A percentile compares a stretch with the other conserved stretches of the same genome.
These are phyloP conservation scores for Trichoderma atroviride DNA, from an alignment of 2,329 filamentous ascomycete genomes.

Conservation along the genomic window DNA sequence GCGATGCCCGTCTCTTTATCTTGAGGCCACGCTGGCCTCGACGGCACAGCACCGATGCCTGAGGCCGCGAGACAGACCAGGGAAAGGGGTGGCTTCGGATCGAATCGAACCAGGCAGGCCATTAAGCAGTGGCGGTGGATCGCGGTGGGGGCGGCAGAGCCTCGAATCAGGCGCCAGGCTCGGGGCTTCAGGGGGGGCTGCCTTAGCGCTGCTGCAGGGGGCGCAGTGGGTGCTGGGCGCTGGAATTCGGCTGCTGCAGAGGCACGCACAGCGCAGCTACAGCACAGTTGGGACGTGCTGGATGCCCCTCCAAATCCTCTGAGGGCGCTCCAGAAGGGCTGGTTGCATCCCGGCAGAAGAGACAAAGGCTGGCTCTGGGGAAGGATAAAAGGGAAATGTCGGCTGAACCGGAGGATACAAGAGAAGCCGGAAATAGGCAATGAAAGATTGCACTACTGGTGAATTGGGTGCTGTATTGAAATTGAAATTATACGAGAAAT, in stretches of 20 bases:
- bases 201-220: constrained; percentile 20
- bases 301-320: neutral
- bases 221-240: neutral
- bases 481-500: neutral
- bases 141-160: constrained; percentile 5
- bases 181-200: constrained; percentile 6
- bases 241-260: constrained; percentile 2
- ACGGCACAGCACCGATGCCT: constrained; percentile 25
- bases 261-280: neutral
- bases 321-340: neutral
- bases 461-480: too few species aligned
- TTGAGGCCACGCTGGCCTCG: constrained; percentile 37
- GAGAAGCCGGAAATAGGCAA: neutral
- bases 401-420: constrained; percentile 1
- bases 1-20: constrained; percentile 41
- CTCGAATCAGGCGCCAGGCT: constrained; percentile 14
- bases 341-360: neutral
- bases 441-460: neutral
- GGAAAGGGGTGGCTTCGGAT: constrained; percentile 5
- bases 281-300: neutral
- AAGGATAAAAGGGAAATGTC: neutral
- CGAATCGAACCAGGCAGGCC: neutral
- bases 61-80: constrained; percentile 28
- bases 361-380: neutral
- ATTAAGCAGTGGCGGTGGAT: neutral